Evolutionary conservation across 257 asterid genomes (phyloP), one percentile per base, ranked within the genome.

Genomic region (Solanum neorickii): DNA sequence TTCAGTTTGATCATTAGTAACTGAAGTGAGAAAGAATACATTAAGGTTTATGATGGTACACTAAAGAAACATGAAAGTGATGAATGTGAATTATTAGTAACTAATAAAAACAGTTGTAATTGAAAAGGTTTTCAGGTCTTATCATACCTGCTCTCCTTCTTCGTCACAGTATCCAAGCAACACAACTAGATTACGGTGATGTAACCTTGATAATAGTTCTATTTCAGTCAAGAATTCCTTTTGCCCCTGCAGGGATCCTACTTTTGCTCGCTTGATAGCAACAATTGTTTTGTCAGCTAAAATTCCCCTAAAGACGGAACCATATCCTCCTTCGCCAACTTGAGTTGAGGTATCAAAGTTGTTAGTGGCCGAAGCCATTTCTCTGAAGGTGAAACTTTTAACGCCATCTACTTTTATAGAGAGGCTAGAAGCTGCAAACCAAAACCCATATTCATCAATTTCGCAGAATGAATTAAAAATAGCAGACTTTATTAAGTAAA

Each of bases 131-230:
- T 77, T 77, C 14, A n/a, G 69, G 8, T n/a, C 13, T 65, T 59
- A 15, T 18, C 86, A 13, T 89, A 94, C 98, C 97, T 96, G 98
- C 89, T 96, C 99, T 18, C 90, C 95, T 87, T 94, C 90, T 83
- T 96, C 97, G 62, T 93, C 97, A 86, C 98, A 95, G 73, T 93
- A 96, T 6, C 99, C 93, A n/a, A 87, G 56, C 83, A 91, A 87
- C 27, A 87, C 88, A 86, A 91, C 93, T n/a, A 91, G 89, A 87
- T 91, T 91, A 46, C 93, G 89, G 87, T 91, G 93, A 88, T 91
- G 93, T 52, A 89, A 86, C 89, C 93, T 90, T 47, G 93, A 90
- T 68, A 91, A 87, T 39, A 91, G 27, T 76, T 90, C 93, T 7
- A 91, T 91, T 87, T 91, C 92, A 12, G 91, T 91, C 86, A 91